phyloP scores from a whole-genome alignment of 176 grass and related monocot genomes.

The Olyra latifolia region DNA sequence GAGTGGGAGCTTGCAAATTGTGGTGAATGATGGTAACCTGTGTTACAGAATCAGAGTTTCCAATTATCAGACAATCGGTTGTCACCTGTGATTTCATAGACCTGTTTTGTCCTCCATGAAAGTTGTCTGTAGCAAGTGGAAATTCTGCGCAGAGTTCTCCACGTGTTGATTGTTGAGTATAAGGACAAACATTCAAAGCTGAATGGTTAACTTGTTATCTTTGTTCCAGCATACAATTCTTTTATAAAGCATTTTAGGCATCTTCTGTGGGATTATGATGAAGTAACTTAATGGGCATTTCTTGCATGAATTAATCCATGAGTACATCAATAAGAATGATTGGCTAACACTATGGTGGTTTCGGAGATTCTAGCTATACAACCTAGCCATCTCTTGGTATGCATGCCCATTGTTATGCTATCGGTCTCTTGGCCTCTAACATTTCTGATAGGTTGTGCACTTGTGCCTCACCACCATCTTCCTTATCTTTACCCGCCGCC shows the following conservation, averaged over 20 bases:
- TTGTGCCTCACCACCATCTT: no score
- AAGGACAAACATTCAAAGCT: neutral
- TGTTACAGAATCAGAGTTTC: neutral
- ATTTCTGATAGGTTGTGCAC: conserved; percentile 3
- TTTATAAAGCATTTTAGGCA: neutral
- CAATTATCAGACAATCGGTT: neutral
- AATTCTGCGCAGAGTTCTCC: conserved; percentile 7
- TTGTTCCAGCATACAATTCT: neutral
- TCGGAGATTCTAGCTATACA: conserved; percentile 11
- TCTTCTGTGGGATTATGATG: neutral
- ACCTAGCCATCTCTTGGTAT: conserved; percentile 3
- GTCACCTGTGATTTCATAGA: neutral
- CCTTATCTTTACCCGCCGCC: no score
- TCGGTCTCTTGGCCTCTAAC: neutral
- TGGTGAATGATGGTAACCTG: neutral
- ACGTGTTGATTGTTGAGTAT: conserved; percentile 5
- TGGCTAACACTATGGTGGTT: neutral
- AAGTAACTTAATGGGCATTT: conserved; percentile 6
- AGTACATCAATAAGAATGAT: conserved; percentile 6
- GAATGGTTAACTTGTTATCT: conserved; percentile 12
- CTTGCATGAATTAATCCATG: conserved; percentile 23
- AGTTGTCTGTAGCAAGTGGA: neutral
- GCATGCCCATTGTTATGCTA: neutral
- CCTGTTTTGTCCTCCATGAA: neutral
- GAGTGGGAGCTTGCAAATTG: conserved; percentile 1